Percentiles rank a stretch among this genome's conserved stretches.
These are phyloP conservation scores for Blastomyces silverae DNA, from an alignment of 2,329 filamentous ascomycete species.

Conservation along the genomic window DNA sequence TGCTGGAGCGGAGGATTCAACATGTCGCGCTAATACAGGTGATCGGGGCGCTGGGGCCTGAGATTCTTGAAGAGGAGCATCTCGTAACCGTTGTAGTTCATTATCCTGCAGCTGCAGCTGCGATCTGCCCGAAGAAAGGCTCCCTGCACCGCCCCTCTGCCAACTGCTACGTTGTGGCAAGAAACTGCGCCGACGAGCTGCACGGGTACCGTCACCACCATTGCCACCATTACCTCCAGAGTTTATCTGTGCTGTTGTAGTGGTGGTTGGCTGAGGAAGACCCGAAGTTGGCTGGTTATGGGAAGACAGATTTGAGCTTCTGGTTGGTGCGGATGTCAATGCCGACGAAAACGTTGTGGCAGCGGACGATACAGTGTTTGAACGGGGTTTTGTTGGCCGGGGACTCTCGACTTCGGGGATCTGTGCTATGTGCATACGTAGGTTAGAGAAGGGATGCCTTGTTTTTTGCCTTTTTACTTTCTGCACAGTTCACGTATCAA, in stretches of 20 bases:
- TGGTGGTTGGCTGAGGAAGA: constrained; percentile 8
- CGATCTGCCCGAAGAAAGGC: constrained; percentile 14
- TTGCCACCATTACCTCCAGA: constrained; percentile 5
- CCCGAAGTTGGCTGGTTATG: constrained; percentile 9
- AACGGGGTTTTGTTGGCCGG: constrained; percentile 7
- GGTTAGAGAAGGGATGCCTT: constrained; percentile 4
- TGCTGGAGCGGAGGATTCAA: neutral
- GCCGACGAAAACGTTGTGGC: neutral
- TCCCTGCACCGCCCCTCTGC: constrained; percentile 22
- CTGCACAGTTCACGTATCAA: neutral
- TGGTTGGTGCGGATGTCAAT: neutral
- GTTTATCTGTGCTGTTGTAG: constrained; percentile 9
- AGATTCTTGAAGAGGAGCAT: neutral
- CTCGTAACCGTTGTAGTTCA: constrained; percentile 1
- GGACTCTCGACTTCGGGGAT: constrained; percentile 1
- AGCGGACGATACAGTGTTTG: neutral
- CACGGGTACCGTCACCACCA: constrained; percentile 7
- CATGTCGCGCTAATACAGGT: neutral
- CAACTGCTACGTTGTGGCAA: constrained; percentile 29
- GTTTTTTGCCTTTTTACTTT: neutral
- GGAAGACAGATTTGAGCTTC: constrained; percentile 18
- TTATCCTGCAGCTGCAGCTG: constrained; percentile 22
- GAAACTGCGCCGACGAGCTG: constrained; percentile 25
- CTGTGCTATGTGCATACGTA: constrained; percentile 12
- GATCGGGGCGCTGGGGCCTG: neutral